A percentile compares a stretch with the other conserved stretches of the same genome.
Evolutionary conservation across 2,329 filamentous ascomycete genomes (phyloP).

Genomic region (Microcera coccophila): DNA sequence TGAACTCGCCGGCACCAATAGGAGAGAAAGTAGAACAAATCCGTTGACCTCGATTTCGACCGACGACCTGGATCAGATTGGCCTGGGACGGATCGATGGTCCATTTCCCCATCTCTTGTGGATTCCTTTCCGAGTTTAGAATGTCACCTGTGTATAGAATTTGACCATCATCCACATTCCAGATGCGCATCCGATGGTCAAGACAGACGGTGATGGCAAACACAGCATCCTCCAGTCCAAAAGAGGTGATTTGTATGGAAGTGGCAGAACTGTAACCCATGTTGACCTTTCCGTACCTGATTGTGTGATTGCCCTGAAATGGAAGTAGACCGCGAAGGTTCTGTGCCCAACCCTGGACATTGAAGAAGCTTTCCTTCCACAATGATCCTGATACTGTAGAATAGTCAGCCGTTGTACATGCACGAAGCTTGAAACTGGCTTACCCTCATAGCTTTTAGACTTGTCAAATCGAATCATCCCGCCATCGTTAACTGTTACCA

Average conservation of each 20-base stretch:
- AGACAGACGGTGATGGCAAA: slow-evolving; percentile 78
- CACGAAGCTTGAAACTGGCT: slow-evolving; percentile 19
- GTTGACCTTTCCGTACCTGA: slow-evolving; percentile 60
- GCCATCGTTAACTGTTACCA: slow-evolving; percentile 79
- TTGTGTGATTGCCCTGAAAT: slow-evolving; percentile 60
- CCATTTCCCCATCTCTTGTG: slow-evolving; percentile 68
- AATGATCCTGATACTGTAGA: slow-evolving; percentile 24
- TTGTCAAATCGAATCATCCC: slow-evolving; percentile 68
- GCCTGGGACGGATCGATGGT: slow-evolving; percentile 74
- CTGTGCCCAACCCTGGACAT: slow-evolving; percentile 67
- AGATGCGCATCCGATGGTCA: slow-evolving; percentile 83
- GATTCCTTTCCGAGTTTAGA: slow-evolving; percentile 61
- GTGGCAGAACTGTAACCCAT: slow-evolving; percentile 66
- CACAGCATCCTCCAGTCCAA: slow-evolving; percentile 47
- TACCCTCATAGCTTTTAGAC: slow-evolving; percentile 46
- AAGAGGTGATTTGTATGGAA: slow-evolving; percentile 53
- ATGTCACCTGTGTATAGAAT: slow-evolving; percentile 75
- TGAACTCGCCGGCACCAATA: slow-evolving; percentile 83
- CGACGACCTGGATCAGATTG: slow-evolving; percentile 70
- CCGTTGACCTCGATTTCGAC: slow-evolving; percentile 49
- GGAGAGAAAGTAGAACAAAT: slow-evolving; percentile 81
- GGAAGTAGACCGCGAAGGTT: slow-evolving; percentile 63
- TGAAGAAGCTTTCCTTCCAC: slow-evolving; percentile 72
- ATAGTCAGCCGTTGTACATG: not conserved
- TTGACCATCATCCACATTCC: slow-evolving; percentile 80